These are phyloP conservation scores for Sporothrix inflata DNA, from an alignment of 2,329 filamentous ascomycete genomes.

Conservation along the genomic window DNA sequence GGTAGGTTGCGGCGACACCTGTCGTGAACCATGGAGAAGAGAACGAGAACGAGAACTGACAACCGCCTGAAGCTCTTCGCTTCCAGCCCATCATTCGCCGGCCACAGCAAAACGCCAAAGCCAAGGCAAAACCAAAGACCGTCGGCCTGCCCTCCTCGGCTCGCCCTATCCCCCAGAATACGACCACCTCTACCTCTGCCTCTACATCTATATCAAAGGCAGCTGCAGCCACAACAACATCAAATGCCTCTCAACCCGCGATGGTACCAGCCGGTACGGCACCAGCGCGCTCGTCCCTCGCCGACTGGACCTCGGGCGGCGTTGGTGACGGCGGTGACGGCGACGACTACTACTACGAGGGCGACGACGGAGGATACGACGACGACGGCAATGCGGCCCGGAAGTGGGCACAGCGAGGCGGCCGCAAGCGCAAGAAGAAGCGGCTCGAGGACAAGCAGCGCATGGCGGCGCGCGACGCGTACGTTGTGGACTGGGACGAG, in stretches of 20 bases:
- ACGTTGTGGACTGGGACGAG: slow-evolving; percentile 74
- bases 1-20: background rate
- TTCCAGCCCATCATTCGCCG: slow-evolving; percentile 87
- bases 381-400: slow-evolving; percentile 46
- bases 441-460: slow-evolving; percentile 67
- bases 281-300: slow-evolving; percentile 59
- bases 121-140: slow-evolving; percentile 53
- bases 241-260: slow-evolving; percentile 35
- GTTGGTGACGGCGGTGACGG: slow-evolving; percentile 51
- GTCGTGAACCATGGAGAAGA: too few species aligned
- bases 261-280: slow-evolving; percentile 34
- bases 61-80: slow-evolving; percentile 60
- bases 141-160: background rate
- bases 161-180: background rate
- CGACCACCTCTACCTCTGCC: background rate
- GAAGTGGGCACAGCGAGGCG: slow-evolving; percentile 68
- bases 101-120: slow-evolving; percentile 66
- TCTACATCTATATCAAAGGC: background rate
- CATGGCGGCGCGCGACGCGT: slow-evolving; percentile 58
- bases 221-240: background rate
- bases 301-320: slow-evolving; percentile 76
- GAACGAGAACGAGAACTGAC: slow-evolving; percentile 24
- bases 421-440: slow-evolving; percentile 59
- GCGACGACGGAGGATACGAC: background rate
- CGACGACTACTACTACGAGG: slow-evolving; percentile 19